Percentiles rank a stretch among this genome's conserved stretches.
phyloP scores from a whole-genome alignment of 345 rosid species.

The Carallia brachiata region DNA sequence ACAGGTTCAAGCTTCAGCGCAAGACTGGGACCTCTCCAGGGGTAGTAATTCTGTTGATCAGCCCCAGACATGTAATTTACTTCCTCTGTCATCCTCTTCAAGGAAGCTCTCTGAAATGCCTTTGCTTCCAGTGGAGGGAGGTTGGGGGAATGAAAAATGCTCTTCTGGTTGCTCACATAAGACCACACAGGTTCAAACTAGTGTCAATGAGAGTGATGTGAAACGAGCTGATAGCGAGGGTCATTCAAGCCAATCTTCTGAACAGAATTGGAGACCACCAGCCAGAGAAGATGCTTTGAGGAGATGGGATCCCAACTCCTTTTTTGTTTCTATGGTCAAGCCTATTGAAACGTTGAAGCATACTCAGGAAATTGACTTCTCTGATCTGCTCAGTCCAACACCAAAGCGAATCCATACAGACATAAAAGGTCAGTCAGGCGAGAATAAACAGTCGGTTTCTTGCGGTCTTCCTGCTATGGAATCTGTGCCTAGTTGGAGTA shows the following conservation, averaged over 20 bases:
- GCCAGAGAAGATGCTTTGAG: slow-evolving; percentile 24
- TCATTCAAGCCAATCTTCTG: slow-evolving; percentile 41
- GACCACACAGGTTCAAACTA: slow-evolving; percentile 19
- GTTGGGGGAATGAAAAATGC: slow-evolving; percentile 31
- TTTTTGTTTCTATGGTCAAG: slow-evolving; percentile 37
- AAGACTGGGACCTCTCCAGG: slow-evolving; percentile 30
- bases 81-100: slow-evolving; percentile 34
- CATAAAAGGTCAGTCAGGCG: slow-evolving; percentile 40
- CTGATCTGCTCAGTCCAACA: slow-evolving; percentile 46
- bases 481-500: slow-evolving; percentile 71
- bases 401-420: slow-evolving; percentile 48
- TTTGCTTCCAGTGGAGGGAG: slow-evolving; percentile 26
- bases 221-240: slow-evolving; percentile 41
- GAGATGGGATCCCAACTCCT: slow-evolving; percentile 36
- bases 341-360: slow-evolving; percentile 41
- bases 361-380: slow-evolving; percentile 45
- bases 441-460: slow-evolving; percentile 49
- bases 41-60: slow-evolving; percentile 33
- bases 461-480: slow-evolving; percentile 48
- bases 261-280: slow-evolving; percentile 39
- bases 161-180: slow-evolving; percentile 24
- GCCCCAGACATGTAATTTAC: slow-evolving; percentile 36
- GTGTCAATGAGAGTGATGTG: slow-evolving; percentile 19
- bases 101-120: slow-evolving; percentile 31
- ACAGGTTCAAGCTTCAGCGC: slow-evolving; percentile 26